Evolutionary conservation across 306 rosid species (phyloP).

Genomic region (Sesbania bispinosa): DNA sequence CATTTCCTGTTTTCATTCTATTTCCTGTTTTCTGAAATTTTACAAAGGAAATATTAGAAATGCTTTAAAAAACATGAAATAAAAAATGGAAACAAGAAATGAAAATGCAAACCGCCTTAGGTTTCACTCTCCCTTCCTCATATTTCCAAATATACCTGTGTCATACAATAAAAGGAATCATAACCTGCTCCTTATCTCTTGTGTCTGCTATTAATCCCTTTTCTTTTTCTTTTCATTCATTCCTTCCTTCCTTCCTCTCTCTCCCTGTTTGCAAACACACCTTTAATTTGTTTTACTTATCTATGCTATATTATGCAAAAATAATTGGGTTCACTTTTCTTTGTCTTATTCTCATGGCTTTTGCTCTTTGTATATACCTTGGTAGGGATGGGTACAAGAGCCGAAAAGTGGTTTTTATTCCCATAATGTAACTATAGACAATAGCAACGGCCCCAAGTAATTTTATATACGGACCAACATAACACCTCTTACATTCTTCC

Average conservation of each 20-base stretch:
- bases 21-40: too few relatives aligned
- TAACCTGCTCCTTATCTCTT: too few relatives aligned
- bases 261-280: neutral
- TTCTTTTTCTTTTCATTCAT: too few relatives aligned
- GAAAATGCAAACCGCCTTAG: too few relatives aligned
- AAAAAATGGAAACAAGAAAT: too few relatives aligned
- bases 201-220: neutral
- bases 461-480: constrained; percentile 18
- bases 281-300: neutral
- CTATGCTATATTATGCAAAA: neutral
- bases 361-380: neutral
- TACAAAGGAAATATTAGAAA: too few relatives aligned
- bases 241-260: neutral
- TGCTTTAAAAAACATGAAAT: too few relatives aligned
- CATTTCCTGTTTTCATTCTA: too few relatives aligned
- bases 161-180: too few relatives aligned
- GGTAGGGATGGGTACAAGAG: neutral
- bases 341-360: constrained; percentile 21
- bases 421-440: constrained; percentile 31
- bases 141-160: too few relatives aligned
- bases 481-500: constrained; percentile 9
- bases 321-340: neutral
- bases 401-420: constrained; percentile 25
- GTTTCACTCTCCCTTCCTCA: too few relatives aligned
- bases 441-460: constrained; percentile 15